Base-by-base conservation (phyloP, 768 basidiomycete species). In the Boletus fagicola region DNA sequence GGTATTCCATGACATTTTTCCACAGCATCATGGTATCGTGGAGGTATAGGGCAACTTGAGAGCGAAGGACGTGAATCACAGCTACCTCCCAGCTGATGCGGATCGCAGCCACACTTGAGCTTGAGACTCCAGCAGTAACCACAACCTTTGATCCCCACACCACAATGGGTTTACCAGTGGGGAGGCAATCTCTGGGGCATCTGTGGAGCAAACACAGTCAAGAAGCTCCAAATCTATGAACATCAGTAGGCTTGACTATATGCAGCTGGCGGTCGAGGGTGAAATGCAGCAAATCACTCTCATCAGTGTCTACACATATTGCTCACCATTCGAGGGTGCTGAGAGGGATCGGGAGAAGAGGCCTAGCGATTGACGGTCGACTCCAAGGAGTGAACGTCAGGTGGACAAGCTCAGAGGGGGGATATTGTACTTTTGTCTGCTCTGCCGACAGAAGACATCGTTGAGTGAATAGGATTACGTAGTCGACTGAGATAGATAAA, bases 391-490 rank as follows among this genome's bases (percentile, higher is more conserved):
- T 28, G 15, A 42, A 42, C 40, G 40, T 22, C 42, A 43, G 6
- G 31, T 10, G 5, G 18, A 39, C 26, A 10, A 13, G 4, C 22
- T 49, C 39, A 30, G 54, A 45, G 50, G 15, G 30, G 47, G 42
- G 43, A 57, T 49, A 40, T 45, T 20, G 31, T 42, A n/a, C 22
- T 57, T 57, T 46, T 53, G 30, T 38, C 47, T 46, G 40, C 48
- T 24, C 16, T 20, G 9, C 16, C 48, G 24, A 48, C 26, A 40
- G 4, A 51, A 46, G 36, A 36, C 33, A 50, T 44, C 7, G 13
- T 26, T 7, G 47, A 39, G 28, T 31, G 54, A 26, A 59, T 46
- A 43, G 26, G 15, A 56, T 56, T 56, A 54, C 31, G 44, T 50
- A 45, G 30, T 49, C 18, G 26, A 50, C 38, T 16, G 22, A 9